Evolutionary conservation across 441 rosid genomes (phyloP), one percentile per base, ranked within the genome.

Genomic region (Erodium moschatum): DNA sequence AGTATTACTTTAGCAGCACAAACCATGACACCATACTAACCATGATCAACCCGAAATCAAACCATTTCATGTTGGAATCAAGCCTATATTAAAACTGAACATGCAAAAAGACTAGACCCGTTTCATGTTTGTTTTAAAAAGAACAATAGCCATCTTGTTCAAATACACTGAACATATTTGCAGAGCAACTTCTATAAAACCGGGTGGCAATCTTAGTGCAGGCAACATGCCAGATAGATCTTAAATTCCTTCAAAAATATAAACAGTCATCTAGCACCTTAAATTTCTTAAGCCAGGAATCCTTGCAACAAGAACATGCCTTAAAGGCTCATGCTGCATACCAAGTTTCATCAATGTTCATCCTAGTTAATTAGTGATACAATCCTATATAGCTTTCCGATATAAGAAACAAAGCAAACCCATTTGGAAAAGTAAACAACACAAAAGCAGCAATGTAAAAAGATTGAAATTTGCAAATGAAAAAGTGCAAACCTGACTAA

Each of bases 401-500:
- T n/a, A 44, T 24, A 24, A 24, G 2, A 24, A 24, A 24, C 1
- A 24, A 24, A 24, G 27, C 27, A 24, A 24, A 24, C 27, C 27
- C 27, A 2, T 24, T 24, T 24, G 27, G 27, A 56, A 3, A 24
- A 24, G 27, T 35, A 50, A 58, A 31, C 24, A 56, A 2, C 1
- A 44, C 24, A 56, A 56, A 18, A 33, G 38, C 38, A 33, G 5
- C 38, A 33, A 33, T 3, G 4, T 33, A 33, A 33, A 5, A 33
- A 5, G 38, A 33, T 33, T 33, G 38, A 5, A 33, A 33, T 3
- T 33, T 33, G 38, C 38, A 33, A 3, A 40, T 11, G 46, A 11
- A 40, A 11, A 8, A 6, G 46, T 31, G 33, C 85, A 74, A 69
- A 46, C 76, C 2, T 84, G 87, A 67, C 72, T 86, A 29, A 85